These are phyloP conservation scores for Blastocystis sp. DNA, from an alignment of 352 stramenopile species.

Conservation along the genomic window DNA sequence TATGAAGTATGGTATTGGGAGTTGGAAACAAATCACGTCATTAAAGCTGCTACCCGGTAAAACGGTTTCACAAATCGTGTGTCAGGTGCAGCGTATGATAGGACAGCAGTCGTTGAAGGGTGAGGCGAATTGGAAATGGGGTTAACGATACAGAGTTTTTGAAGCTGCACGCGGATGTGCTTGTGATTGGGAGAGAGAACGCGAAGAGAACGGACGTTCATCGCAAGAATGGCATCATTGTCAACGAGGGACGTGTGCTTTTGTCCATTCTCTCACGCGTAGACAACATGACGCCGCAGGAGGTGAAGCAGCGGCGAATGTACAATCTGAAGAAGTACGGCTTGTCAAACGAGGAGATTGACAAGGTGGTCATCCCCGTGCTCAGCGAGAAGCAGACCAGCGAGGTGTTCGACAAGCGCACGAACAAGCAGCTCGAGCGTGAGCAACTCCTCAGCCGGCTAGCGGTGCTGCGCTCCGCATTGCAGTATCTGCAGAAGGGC, in stretches of 20 bases:
- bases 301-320: slow-evolving; percentile 12
- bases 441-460: slow-evolving; percentile 34
- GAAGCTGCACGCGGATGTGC: slow-evolving; percentile 53
- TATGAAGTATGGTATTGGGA: slow-evolving; percentile 69
- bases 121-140: background rate
- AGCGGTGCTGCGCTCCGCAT: slow-evolving; percentile 25
- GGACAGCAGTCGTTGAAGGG: slow-evolving; percentile 67
- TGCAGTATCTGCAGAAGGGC: slow-evolving; percentile 7
- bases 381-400: slow-evolving; percentile 55
- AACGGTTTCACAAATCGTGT: slow-evolving; percentile 65
- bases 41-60: slow-evolving; percentile 60
- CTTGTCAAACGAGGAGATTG: slow-evolving; percentile 58
- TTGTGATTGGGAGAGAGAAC: slow-evolving; percentile 65
- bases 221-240: slow-evolving; percentile 66
- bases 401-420: slow-evolving; percentile 58
- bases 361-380: slow-evolving; percentile 52
- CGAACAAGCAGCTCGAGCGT: slow-evolving; percentile 37
- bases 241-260: slow-evolving; percentile 62
- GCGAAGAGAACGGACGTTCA: slow-evolving; percentile 51
- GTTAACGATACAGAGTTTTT: slow-evolving; percentile 48
- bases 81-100: slow-evolving; percentile 64
- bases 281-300: slow-evolving; percentile 62
- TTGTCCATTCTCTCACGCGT: background rate
- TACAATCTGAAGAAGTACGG: slow-evolving; percentile 57
- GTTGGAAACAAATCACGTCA: slow-evolving; percentile 19